Percentiles rank a stretch among this genome's conserved stretches.
Evolutionary conservation across 2,329 filamentous ascomycete species (phyloP).

Genomic region (Penicillium polonicum): DNA sequence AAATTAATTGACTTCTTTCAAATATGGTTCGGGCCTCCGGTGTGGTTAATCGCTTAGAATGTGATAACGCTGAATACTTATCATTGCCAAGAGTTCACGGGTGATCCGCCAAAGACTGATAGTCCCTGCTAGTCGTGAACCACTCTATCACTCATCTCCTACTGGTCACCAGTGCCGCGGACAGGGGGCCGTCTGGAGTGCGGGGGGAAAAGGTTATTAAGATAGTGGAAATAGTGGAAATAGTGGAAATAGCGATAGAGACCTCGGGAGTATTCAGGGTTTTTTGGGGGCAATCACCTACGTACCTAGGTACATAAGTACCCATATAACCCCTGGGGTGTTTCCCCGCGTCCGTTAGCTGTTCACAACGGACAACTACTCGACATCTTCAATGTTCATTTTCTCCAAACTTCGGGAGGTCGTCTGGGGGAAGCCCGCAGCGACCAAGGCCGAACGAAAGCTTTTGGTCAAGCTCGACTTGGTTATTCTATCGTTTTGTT

Average conservation of each 20-base stretch:
- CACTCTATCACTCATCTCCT: no score
- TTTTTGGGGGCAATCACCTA: neutral
- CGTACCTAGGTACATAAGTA: neutral
- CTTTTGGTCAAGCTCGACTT: neutral
- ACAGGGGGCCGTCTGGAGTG: no score
- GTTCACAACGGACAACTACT: neutral
- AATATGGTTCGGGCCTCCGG: no score
- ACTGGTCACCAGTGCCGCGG: no score
- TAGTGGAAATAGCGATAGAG: neutral
- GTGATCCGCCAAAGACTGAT: neutral
- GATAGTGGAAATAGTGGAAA: neutral
- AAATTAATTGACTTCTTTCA: no score
- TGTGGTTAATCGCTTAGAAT: neutral
- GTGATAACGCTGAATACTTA: no score
- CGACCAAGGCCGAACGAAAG: neutral
- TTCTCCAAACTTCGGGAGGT: neutral
- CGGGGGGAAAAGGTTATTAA: neutral
- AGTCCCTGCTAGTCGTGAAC: neutral
- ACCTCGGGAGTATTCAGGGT: neutral
- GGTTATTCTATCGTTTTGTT: neutral
- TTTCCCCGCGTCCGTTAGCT: neutral
- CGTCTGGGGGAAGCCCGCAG: neutral
- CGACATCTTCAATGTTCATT: neutral
- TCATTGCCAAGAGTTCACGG: neutral
- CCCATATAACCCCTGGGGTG: neutral